Conservation (phyloP, 2,329 filamentous ascomycete species). For the Cercospora sp. region DNA sequence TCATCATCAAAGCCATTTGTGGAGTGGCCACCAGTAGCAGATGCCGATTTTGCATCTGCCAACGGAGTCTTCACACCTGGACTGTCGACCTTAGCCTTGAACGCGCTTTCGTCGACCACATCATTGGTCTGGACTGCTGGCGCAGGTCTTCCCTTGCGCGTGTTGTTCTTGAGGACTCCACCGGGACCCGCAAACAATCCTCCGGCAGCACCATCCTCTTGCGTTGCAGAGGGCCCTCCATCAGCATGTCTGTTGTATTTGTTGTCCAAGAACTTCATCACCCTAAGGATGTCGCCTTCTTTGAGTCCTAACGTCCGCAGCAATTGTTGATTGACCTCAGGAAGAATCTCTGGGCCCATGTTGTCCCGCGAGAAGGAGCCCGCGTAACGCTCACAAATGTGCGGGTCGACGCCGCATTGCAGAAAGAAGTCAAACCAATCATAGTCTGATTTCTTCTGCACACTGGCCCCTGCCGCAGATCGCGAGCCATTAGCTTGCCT, state of each 20-base stretch:
- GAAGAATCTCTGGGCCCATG: conserved; percentile 91
- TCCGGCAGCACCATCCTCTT: conserved; percentile 56
- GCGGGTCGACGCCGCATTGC: conserved; percentile 83
- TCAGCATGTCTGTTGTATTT: conserved; percentile 66
- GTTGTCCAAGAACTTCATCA: conserved; percentile 83
- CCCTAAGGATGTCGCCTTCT: conserved; percentile 93
- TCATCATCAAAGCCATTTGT: conserved; percentile 83
- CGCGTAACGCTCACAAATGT: conserved; percentile 91
- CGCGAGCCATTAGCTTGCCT: conserved; percentile 35
- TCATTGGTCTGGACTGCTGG: conserved; percentile 85
- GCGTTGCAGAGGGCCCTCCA: conserved; percentile 53
- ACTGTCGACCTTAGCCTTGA: conserved; percentile 61
- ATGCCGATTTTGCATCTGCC: conserved; percentile 48
- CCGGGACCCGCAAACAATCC: conserved; percentile 91
- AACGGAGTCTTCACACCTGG: conserved; percentile 44
- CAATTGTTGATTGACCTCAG: conserved; percentile 81
- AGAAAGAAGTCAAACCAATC: conserved; percentile 99
- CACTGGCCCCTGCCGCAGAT: conserved; percentile 57
- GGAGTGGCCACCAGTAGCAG: conserved; percentile 47
- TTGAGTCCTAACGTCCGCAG: conserved; percentile 88
- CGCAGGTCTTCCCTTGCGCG: conserved; percentile 83
- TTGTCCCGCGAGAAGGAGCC: conserved; percentile 87
- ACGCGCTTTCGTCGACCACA: conserved; percentile 81
- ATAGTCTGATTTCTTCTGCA: conserved; percentile 73
- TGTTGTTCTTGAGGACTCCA: conserved; percentile 91